Conservation (phyloP, 1,139 yeast species). For the Lodderomyces metapsilosis region DNA sequence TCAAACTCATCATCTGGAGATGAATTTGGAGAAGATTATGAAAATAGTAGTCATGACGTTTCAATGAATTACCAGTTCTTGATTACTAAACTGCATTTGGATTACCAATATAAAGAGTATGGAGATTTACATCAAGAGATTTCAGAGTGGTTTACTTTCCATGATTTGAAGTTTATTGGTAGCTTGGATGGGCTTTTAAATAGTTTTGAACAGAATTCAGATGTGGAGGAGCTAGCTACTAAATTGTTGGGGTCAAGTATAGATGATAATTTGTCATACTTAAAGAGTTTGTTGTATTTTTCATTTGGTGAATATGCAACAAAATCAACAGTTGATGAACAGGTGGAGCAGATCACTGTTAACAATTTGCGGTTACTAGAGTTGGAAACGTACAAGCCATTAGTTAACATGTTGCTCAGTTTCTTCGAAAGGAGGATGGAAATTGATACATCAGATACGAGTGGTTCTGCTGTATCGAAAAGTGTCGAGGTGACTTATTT, state of each 20-base stretch:
- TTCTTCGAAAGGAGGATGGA: slow-evolving; percentile 19
- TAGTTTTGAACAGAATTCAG: slow-evolving; percentile 10
- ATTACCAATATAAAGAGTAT: slow-evolving; percentile 45
- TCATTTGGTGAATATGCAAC: slow-evolving; percentile 43
- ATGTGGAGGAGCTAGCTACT: slow-evolving; percentile 5
- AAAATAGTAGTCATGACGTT: slow-evolving; percentile 3
- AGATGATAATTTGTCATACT: neutral
- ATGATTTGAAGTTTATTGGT: slow-evolving; percentile 42
- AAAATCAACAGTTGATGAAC: slow-evolving; percentile 30
- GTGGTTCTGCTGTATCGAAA: slow-evolving; percentile 2
- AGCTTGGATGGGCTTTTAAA: slow-evolving; percentile 19
- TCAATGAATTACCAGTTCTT: slow-evolving; percentile 26
- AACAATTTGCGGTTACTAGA: slow-evolving; percentile 11
- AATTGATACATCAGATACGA: slow-evolving; percentile 10
- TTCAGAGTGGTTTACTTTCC: slow-evolving; percentile 61
- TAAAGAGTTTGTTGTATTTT: slow-evolving; percentile 29
- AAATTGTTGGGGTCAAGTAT: slow-evolving; percentile 4
- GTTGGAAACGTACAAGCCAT: slow-evolving; percentile 12
- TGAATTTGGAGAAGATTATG: slow-evolving; percentile 9
- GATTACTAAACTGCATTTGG: slow-evolving; percentile 38
- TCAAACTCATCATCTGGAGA: slow-evolving; percentile 14
- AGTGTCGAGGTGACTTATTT: slow-evolving; percentile 24
- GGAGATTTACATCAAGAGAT: slow-evolving; percentile 46
- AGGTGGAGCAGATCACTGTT: slow-evolving; percentile 29
- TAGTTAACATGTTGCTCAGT: slow-evolving; percentile 14